Conservation (phyloP, 768 basidiomycete species). For the Gymnopilus dilepis region DNA sequence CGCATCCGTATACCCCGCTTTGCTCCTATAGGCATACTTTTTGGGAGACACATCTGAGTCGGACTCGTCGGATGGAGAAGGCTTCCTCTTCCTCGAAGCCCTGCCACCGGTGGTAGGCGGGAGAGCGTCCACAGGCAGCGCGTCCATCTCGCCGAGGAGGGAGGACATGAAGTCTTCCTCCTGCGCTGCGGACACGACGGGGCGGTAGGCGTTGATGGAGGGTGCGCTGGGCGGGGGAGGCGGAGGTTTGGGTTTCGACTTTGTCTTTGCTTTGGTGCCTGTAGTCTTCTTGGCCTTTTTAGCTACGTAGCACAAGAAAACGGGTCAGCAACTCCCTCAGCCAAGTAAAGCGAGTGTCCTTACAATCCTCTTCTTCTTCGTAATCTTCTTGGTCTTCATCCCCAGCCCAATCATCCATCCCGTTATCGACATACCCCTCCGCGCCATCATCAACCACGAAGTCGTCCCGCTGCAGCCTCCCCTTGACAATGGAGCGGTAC, state of each 20-base stretch:
- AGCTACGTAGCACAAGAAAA: too few species aligned
- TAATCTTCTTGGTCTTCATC: constrained; percentile 54
- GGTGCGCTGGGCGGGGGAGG: constrained; percentile 58
- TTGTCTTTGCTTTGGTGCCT: constrained; percentile 39
- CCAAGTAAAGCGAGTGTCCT: constrained; percentile 22
- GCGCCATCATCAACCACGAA: constrained; percentile 96
- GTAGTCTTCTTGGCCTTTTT: constrained; percentile 48
- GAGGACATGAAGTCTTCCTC: constrained; percentile 91
- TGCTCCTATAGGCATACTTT: constrained; percentile 36
- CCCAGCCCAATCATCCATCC: constrained; percentile 91
- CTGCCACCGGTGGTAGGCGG: constrained; percentile 23
- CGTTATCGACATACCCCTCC: constrained; percentile 92
- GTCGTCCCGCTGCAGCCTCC: constrained; percentile 84
- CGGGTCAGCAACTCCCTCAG: too few species aligned
- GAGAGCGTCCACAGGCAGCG: constrained; percentile 31
- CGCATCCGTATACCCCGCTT: constrained; percentile 40
- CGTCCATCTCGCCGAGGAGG: constrained; percentile 76
- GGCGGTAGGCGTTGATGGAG: constrained; percentile 82
- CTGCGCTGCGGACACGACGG: constrained; percentile 73
- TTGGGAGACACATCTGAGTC: constrained; percentile 45
- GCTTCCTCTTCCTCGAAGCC: constrained; percentile 69
- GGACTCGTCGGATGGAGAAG: constrained; percentile 52
- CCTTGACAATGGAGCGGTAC: constrained; percentile 84
- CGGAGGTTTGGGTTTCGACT: constrained; percentile 57
- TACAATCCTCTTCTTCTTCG: constrained; percentile 61